Evolutionary conservation across 345 rosid species (phyloP), one percentile per base, ranked within the genome.

Genomic region (Populus deltoides): DNA sequence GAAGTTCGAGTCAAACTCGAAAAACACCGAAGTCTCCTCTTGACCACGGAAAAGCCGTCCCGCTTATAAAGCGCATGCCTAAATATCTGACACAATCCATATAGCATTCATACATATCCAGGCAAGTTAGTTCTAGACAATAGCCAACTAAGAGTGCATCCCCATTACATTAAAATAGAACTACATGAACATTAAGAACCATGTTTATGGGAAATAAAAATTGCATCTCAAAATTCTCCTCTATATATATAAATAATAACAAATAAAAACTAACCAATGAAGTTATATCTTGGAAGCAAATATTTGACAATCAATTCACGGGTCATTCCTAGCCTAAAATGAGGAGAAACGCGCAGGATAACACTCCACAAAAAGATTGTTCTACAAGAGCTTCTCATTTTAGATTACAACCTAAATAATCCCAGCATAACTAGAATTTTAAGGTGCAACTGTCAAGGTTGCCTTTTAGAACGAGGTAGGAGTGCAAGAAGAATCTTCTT

Each of bases 401-500:
- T 41, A 63, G 24, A n/a, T 43, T 18, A 25, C 15, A 70, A 67
- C 29, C 66, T 8, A 10, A 74, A 17, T 61, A 13, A 12, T 66
- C 63, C 15, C 16, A 38, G 36, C 53, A 22, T 51, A 35, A 33
- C 66, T 24, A 33, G 16, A 70, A 45, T 39, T 63, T 20, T 3
- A 20, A 35, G 25, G 33, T 16, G 47, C 15, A 18, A 9, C 12
- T 16, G 29, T 80, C 83, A 83, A 29, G 72, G 84, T 78, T 85
- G 87, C 72, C 90, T 74, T 71, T 83, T 92, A 65, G 89, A 76
- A 74, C 87, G 97, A 59, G 88, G 85, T 39, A 86, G 65, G 66
- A 93, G 76, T 22, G 98, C 94, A 66, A 88, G 92, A 71, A 93
- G 92, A 80, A 96, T 96, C 85, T 93, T 96, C 87, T 96, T 96